A percentile compares a stretch with the other conserved stretches of the same genome.
phyloP scores from a whole-genome alignment of 345 rosid genomes.

The Bruguiera sexangula region DNA sequence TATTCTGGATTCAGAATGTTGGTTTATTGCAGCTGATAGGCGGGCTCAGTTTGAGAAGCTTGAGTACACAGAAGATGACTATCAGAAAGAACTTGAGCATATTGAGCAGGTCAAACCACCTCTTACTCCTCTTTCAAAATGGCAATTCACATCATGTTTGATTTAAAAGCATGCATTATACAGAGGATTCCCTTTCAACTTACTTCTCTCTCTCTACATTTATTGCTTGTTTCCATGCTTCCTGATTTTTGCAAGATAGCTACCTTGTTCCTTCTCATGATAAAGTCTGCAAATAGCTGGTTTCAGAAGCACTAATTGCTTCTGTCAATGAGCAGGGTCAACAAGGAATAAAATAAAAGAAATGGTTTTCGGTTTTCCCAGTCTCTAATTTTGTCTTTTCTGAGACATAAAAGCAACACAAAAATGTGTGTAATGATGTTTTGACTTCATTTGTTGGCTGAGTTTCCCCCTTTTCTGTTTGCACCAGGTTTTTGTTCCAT shows the following conservation, averaged over 20 bases:
- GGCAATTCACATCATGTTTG: background rate
- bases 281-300: too few relatives aligned
- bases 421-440: too few relatives aligned
- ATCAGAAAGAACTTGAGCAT: slow-evolving; percentile 90
- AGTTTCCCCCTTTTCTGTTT: background rate
- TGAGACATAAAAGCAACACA: too few relatives aligned
- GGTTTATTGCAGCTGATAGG: slow-evolving; percentile 74
- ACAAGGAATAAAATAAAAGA: too few relatives aligned
- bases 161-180: background rate
- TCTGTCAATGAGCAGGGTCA: too few relatives aligned
- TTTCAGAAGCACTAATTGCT: too few relatives aligned
- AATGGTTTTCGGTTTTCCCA: too few relatives aligned
- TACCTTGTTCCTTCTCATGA: background rate
- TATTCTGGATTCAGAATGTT: slow-evolving; percentile 14
- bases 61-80: slow-evolving; percentile 92
- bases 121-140: background rate
- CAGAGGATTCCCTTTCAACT: too few relatives aligned
- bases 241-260: background rate
- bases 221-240: too few relatives aligned
- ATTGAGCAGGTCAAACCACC: slow-evolving; percentile 66
- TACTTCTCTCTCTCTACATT: too few relatives aligned
- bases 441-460: background rate
- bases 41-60: slow-evolving; percentile 86
- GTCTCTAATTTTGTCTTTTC: too few relatives aligned
- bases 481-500: slow-evolving; percentile 77